These are phyloP conservation scores for Skeletonema costatum DNA, from an alignment of 108 stramenopile species.

Conservation along the genomic window DNA sequence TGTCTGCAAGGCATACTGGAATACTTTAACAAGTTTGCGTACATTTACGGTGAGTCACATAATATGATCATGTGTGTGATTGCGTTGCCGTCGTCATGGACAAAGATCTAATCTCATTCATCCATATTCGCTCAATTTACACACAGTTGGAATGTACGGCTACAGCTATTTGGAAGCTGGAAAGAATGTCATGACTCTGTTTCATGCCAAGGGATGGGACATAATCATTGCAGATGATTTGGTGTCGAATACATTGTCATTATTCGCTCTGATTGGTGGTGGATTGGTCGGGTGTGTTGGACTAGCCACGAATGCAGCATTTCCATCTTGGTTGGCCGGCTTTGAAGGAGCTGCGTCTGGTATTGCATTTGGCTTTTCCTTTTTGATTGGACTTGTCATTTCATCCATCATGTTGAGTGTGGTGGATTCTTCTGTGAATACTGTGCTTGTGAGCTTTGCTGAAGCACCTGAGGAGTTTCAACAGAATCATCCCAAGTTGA, in stretches of 20 bases:
- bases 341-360: constrained; percentile 46
- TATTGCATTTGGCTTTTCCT: constrained; percentile 66
- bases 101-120: background rate
- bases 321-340: constrained; percentile 3
- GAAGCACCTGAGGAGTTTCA: constrained; percentile 84
- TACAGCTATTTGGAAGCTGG: constrained; percentile 81
- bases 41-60: constrained; percentile 51
- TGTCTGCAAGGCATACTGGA: constrained; percentile 69
- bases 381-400: constrained; percentile 73
- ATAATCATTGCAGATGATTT: constrained; percentile 88
- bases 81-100: too few relatives aligned
- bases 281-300: constrained; percentile 35
- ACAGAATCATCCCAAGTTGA: constrained; percentile 79
- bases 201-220: constrained; percentile 83
- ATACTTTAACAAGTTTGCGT: constrained; percentile 83
- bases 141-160: constrained; percentile 82
- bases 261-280: constrained; percentile 61
- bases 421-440: constrained; percentile 80
- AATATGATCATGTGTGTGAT: background rate
- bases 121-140: background rate
- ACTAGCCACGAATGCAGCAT: constrained; percentile 23
- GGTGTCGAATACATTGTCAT: constrained; percentile 66
- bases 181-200: constrained; percentile 69
- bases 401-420: constrained; percentile 72
- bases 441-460: constrained; percentile 93